A percentile compares a stretch with the other conserved stretches of the same genome.
Conservation (phyloP, 768 basidiomycete species). For the Leccinum disarticulatum region DNA sequence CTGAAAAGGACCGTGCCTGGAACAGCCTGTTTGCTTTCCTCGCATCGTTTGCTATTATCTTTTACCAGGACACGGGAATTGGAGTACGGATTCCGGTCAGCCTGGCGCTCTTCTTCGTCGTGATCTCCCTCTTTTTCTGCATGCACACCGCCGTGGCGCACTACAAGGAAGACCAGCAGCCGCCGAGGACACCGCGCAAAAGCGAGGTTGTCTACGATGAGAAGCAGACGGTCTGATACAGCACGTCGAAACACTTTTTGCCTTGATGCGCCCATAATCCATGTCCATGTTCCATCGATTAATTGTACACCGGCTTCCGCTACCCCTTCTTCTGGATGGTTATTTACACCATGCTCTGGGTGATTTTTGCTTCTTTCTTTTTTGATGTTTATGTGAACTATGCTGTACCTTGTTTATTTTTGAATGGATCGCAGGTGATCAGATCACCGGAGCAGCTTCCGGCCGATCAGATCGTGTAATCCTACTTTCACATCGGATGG, state of each 20-base stretch:
- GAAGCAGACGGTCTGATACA: slow-evolving; percentile 3
- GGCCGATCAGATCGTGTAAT: too few species aligned
- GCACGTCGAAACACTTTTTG: background rate
- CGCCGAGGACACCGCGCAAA: background rate
- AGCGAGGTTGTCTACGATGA: background rate
- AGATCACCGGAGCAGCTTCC: too few species aligned
- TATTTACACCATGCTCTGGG: background rate
- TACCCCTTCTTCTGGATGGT: background rate
- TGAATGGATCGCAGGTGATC: slow-evolving; percentile 2
- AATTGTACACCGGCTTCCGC: background rate
- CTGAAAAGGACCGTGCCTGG: background rate
- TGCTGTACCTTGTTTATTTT: slow-evolving; percentile 4
- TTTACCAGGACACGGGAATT: slow-evolving; percentile 27
- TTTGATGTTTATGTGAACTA: background rate
- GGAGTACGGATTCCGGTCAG: slow-evolving; percentile 30
- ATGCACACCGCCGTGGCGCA: slow-evolving; percentile 23
- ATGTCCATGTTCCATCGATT: background rate
- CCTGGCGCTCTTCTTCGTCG: slow-evolving; percentile 23
- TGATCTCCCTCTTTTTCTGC: slow-evolving; percentile 31
- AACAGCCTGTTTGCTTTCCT: slow-evolving; percentile 38
- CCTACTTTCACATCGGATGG: too few species aligned
- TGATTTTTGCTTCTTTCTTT: too few species aligned
- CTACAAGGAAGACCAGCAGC: slow-evolving; percentile 14
- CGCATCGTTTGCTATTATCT: slow-evolving; percentile 29
- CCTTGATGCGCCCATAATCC: background rate